phyloP scores from a whole-genome alignment of 192 early-diverging fungal genomes.

The Coemansia sp. region DNA sequence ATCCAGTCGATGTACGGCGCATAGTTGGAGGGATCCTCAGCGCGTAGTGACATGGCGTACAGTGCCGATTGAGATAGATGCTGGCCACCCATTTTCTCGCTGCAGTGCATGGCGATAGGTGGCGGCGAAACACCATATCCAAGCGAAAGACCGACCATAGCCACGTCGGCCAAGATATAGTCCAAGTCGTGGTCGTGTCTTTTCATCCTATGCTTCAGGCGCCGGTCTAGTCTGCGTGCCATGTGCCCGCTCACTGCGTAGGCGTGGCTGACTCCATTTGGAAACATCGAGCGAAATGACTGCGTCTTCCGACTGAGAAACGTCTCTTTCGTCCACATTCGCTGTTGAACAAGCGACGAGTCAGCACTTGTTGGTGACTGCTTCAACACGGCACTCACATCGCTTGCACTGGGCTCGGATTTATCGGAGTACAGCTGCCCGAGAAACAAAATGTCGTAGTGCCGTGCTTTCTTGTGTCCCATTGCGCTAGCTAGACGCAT shows the following conservation, averaged over 20 bases:
- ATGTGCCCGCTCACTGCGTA: slow-evolving; percentile 24
- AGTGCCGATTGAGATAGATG: slow-evolving; percentile 17
- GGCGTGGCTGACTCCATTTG: slow-evolving; percentile 12
- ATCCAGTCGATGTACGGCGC: slow-evolving; percentile 23
- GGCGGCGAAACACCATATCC: slow-evolving; percentile 34
- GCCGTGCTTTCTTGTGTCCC: not conserved
- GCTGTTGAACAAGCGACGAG: slow-evolving; percentile 7
- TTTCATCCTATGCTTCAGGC: slow-evolving; percentile 10
- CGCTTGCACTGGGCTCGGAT: slow-evolving; percentile 5
- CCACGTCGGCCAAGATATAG: slow-evolving; percentile 27
- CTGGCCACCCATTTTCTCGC: slow-evolving; percentile 1
- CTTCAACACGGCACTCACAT: slow-evolving; percentile 13
- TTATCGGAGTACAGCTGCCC: slow-evolving; percentile 18
- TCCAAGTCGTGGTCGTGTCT: slow-evolving; percentile 20
- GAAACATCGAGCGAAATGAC: slow-evolving; percentile 15
- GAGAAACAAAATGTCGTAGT: slow-evolving; percentile 24
- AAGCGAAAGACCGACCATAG: slow-evolving; percentile 13
- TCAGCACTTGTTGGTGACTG: not conserved
- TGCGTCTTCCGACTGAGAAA: slow-evolving; percentile 4
- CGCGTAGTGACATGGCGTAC: slow-evolving; percentile 15
- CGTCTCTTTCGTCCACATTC: slow-evolving; percentile 6
- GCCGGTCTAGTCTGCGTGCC: slow-evolving; percentile 11
- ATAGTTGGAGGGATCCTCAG: slow-evolving; percentile 18
- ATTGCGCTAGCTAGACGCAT: slow-evolving; percentile 12
- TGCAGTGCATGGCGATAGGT: slow-evolving; percentile 6